Percentiles rank a stretch among this genome's conserved stretches.
Conservation (phyloP, 1,284 basidiomycete genomes). For the Phellopilus nigrolimitatus region DNA sequence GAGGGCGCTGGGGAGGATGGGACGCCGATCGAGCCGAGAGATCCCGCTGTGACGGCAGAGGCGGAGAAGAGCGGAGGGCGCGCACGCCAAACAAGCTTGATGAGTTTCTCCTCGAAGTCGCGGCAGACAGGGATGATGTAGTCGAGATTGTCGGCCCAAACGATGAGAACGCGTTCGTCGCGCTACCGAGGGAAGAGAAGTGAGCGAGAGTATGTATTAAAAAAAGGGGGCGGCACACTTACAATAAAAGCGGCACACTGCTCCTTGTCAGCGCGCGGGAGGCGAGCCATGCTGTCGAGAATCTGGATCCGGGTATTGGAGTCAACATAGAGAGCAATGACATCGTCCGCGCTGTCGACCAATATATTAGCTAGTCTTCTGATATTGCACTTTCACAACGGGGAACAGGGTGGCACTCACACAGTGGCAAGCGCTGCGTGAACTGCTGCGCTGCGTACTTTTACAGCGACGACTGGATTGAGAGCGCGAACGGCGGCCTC, state of each 20-base stretch:
- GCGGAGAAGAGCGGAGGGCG: slow-evolving; percentile 32
- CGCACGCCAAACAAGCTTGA: slow-evolving; percentile 73
- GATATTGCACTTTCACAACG: not conserved
- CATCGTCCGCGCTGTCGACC: slow-evolving; percentile 15
- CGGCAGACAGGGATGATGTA: slow-evolving; percentile 57
- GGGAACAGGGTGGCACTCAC: slow-evolving; percentile 40
- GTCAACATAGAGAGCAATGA: slow-evolving; percentile 25
- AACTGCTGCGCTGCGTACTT: slow-evolving; percentile 74
- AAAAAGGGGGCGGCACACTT: slow-evolving; percentile 24
- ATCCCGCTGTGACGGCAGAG: slow-evolving; percentile 34
- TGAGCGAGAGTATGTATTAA: slow-evolving; percentile 2
- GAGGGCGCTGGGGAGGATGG: slow-evolving; percentile 4
- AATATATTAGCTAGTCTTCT: not conserved
- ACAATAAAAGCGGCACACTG: slow-evolving; percentile 83
- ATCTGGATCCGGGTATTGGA: slow-evolving; percentile 59
- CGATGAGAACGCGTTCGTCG: slow-evolving; percentile 66
- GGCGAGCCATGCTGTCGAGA: slow-evolving; percentile 53
- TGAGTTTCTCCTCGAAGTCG: slow-evolving; percentile 74
- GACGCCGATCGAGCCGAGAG: slow-evolving; percentile 26
- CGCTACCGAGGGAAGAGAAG: slow-evolving; percentile 41
- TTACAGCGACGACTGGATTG: slow-evolving; percentile 79
- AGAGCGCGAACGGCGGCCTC: slow-evolving; percentile 64
- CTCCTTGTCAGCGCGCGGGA: slow-evolving; percentile 72
- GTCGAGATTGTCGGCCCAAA: slow-evolving; percentile 76
- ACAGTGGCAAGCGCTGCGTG: slow-evolving; percentile 67